These are phyloP conservation scores for Fusarium nodosum DNA, from an alignment of 2,329 filamentous ascomycete genomes.

Conservation along the genomic window DNA sequence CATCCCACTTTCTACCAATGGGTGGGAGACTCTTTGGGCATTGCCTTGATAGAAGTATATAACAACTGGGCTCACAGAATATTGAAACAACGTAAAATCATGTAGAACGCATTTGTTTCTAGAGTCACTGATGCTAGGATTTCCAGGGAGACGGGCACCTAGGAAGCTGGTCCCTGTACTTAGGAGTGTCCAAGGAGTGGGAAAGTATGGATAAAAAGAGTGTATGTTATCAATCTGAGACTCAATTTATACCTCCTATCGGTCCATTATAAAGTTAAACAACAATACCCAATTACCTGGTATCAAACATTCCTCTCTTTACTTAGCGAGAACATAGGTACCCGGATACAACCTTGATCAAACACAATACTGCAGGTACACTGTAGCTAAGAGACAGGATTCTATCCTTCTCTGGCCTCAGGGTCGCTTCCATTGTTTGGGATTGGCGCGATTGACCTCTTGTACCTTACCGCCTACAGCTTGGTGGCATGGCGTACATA, in stretches of 20 bases:
- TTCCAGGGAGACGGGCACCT: neutral
- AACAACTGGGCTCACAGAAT: too few species aligned
- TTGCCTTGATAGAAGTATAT: neutral
- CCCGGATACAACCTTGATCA: slow-evolving; percentile 15
- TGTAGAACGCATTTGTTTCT: neutral
- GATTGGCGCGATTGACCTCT: slow-evolving; percentile 42
- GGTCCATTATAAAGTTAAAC: neutral
- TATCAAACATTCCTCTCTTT: neutral
- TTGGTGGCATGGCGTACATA: slow-evolving; percentile 37
- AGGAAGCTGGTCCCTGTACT: neutral
- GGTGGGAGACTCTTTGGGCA: neutral
- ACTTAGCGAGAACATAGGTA: slow-evolving; percentile 5
- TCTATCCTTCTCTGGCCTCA: slow-evolving; percentile 25
- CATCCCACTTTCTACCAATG: neutral
- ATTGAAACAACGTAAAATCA: neutral
- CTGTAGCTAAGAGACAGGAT: slow-evolving; percentile 33
- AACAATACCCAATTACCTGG: neutral
- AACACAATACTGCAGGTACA: slow-evolving; percentile 41
- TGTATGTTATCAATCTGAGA: neutral
- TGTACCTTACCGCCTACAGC: slow-evolving; percentile 42
- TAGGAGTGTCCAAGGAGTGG: neutral
- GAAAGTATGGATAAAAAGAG: neutral
- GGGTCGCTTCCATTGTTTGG: slow-evolving; percentile 16
- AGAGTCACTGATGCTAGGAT: neutral
- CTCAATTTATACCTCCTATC: neutral